Evolutionary conservation across 306 rosid genomes (phyloP).

Genomic region (Fagus crenata): DNA sequence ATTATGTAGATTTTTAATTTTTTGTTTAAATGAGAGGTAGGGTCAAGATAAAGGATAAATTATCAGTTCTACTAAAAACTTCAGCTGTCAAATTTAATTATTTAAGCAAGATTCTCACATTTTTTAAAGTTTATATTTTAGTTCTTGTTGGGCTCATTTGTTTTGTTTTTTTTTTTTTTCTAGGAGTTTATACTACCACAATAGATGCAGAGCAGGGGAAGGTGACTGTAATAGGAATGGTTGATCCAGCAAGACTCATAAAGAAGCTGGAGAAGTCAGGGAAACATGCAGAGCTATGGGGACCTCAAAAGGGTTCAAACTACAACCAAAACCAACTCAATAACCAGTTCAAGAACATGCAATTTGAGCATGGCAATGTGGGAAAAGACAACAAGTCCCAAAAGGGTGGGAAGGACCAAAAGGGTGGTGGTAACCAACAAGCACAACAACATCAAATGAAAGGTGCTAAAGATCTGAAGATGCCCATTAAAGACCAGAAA

Average conservation of each 20-base stretch:
- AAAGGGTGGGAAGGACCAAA: constrained; percentile 44
- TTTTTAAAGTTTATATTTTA: neutral
- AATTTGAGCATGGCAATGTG: constrained; percentile 43
- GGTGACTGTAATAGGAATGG: constrained; percentile 53
- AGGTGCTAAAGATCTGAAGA: constrained; percentile 42
- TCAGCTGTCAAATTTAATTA: too few relatives aligned
- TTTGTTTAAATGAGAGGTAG: too few relatives aligned
- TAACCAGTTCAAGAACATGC: constrained; percentile 71
- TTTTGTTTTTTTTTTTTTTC: neutral
- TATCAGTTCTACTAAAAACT: too few relatives aligned
- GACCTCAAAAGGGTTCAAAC: constrained; percentile 47
- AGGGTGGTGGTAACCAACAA: constrained; percentile 45
- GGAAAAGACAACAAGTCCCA: constrained; percentile 53
- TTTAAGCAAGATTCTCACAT: too few relatives aligned
- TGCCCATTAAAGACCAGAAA: constrained; percentile 51
- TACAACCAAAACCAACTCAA: constrained; percentile 39
- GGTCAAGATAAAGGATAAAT: too few relatives aligned
- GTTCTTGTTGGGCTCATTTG: neutral
- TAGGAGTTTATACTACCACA: constrained; percentile 53
- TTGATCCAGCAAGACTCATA: constrained; percentile 61
- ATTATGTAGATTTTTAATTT: too few relatives aligned
- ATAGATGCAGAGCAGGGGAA: constrained; percentile 62
- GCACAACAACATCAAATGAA: constrained; percentile 51
- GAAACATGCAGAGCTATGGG: constrained; percentile 73
- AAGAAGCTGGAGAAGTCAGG: constrained; percentile 58